phyloP scores from a whole-genome alignment of 352 stramenopile species.

The Blastocystis sp. region DNA sequence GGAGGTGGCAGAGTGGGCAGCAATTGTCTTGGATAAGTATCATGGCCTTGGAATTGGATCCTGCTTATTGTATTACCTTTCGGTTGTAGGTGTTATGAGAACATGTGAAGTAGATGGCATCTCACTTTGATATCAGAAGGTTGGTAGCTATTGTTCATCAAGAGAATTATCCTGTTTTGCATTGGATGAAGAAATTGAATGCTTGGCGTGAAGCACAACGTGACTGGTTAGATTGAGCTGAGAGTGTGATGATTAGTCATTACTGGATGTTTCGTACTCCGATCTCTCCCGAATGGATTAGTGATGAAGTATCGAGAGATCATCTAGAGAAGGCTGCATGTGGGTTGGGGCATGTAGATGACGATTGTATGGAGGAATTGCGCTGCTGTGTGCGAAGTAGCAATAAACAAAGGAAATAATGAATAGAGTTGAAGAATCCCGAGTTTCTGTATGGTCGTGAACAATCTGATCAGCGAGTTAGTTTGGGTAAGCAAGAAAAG shows the following conservation, averaged over 20 bases:
- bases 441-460: background rate
- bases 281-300: background rate
- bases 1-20: constrained; percentile 42
- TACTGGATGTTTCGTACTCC: constrained; percentile 55
- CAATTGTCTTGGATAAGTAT: constrained; percentile 53
- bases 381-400: background rate
- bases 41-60: constrained; percentile 53
- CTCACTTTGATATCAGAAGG: constrained; percentile 21
- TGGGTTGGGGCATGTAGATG: background rate
- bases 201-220: background rate
- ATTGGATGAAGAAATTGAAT: constrained; percentile 62
- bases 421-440: background rate
- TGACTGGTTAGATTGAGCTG: background rate
- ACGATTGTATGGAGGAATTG: constrained; percentile 23
- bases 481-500: background rate
- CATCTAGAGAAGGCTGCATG: background rate
- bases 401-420: background rate
- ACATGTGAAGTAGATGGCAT: constrained; percentile 3
- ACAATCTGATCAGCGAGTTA: background rate
- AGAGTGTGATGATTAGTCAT: constrained; percentile 10
- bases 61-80: constrained; percentile 28
- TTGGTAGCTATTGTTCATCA: constrained; percentile 39
- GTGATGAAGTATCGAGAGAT: background rate
- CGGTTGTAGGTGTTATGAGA: background rate
- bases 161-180: constrained; percentile 52